Base-by-base conservation (phyloP, 2,329 filamentous ascomycete species). In the Penicillium concentricum region DNA sequence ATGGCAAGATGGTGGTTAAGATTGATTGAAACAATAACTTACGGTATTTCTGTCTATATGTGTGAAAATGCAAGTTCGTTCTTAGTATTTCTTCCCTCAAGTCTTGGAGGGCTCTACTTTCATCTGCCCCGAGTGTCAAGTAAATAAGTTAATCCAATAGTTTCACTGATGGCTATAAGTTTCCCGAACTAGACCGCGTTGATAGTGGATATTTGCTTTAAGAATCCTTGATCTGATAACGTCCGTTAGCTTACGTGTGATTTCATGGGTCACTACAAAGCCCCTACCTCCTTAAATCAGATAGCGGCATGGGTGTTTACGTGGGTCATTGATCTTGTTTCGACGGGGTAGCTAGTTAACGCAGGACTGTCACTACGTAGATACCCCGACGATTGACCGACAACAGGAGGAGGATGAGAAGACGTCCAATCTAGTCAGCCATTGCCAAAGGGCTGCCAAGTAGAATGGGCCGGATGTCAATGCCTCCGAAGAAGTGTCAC, bases 201-300 rank as follows among this genome's bases (percentile, higher is more conserved):
- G n/a, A 18, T 18, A 43, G 41, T 28, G 16, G 41, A 6, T 12
- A 20, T 20, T 28, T n/a, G 1, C 4, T n/a, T 42, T 9, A 5
- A 24, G 39, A 26, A 10, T 13, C n/a, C 57, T 39, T 20, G 35
- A 51, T 50, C 47, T 50, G 47, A 50, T 50, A 47, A 47, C 34
- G 28, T 5, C 15, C 43, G 24, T 4, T 35, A 12, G 10, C 28
- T 41, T 22, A 38, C 4, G 39, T 20, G 15, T 16, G n/a, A 44
- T 38, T 35, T 8, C 30, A 22, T 30, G n/a, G 41, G 10, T 20
- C 41, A 37, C 22, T 18, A n/a, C 16, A 38, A 22, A 34, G 20
- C 32, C 22, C 30, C 28, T 20, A 0, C 10, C 12, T 24, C 32
- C 32, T 46, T 20, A 39, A 22, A 13, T 5, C 9, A 39, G 32